Percentiles rank a stretch among this genome's conserved stretches.
phyloP scores from a whole-genome alignment of 441 rosid species.

The Macaranga tanarius region DNA sequence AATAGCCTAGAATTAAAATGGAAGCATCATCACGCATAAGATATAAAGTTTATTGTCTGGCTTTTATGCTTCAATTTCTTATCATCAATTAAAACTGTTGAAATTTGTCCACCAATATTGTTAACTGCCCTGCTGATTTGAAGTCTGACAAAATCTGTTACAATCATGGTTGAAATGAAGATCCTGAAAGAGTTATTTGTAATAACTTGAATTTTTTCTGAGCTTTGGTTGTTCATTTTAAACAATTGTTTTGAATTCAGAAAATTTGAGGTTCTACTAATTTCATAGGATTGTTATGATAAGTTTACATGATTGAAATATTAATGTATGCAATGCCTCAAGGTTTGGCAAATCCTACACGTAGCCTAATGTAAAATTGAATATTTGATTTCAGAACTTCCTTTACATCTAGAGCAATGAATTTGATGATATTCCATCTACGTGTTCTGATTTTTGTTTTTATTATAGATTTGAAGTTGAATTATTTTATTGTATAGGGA shows the following conservation, averaged over 20 bases:
- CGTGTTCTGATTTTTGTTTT: not conserved
- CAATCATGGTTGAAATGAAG: not conserved
- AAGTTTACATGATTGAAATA: constrained; percentile 4
- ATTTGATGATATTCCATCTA: not conserved
- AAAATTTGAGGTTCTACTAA: constrained; percentile 6
- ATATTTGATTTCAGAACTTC: not conserved
- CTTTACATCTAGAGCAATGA: constrained; percentile 13
- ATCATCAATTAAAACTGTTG: not conserved
- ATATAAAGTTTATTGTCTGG: constrained; percentile 3
- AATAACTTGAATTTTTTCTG: not conserved
- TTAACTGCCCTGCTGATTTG: not conserved
- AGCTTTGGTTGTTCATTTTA: not conserved
- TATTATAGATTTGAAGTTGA: not conserved
- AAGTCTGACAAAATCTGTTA: not conserved
- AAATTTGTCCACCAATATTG: not conserved
- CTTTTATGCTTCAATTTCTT: not conserved
- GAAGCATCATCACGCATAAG: not conserved
- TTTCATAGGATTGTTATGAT: not conserved
- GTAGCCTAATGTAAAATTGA: not conserved
- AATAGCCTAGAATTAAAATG: not conserved
- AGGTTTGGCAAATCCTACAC: not conserved
- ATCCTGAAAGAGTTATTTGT: not conserved
- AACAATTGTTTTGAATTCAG: constrained; percentile 2
- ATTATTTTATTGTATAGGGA: constrained; percentile 49
- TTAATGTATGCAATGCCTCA: too few species aligned